These are phyloP conservation scores for Miamiensis avidus DNA, from an alignment of 169 alveolate genomes.

Conservation along the genomic window DNA sequence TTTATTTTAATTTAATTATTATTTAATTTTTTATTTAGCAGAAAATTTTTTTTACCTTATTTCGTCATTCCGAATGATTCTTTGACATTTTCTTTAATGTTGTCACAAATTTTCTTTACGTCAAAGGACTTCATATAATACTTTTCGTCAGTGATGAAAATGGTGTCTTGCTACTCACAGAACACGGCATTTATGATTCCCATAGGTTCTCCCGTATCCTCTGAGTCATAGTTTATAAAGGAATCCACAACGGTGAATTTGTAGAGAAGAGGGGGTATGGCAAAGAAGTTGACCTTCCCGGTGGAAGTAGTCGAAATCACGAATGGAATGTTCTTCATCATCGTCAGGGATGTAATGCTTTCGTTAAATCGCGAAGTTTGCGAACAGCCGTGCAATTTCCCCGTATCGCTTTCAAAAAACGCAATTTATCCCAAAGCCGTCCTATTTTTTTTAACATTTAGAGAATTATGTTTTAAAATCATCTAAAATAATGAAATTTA, in stretches of 20 bases:
- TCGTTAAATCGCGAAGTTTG: not conserved
- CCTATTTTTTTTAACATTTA: not conserved
- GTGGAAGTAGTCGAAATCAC: not conserved
- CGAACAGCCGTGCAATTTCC: conserved; percentile 9
- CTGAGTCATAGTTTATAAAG: not conserved
- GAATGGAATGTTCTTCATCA: not conserved
- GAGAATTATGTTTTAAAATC: not conserved
- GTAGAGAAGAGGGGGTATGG: conserved; percentile 6
- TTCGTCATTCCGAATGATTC: not conserved
- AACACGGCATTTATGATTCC: not conserved
- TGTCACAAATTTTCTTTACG: not conserved
- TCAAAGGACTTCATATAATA: not conserved
- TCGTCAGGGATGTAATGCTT: not conserved
- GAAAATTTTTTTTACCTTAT: not conserved
- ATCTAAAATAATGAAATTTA: not conserved
- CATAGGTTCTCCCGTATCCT: not conserved
- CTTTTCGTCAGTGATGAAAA: not conserved
- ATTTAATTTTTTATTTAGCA: too few species aligned
- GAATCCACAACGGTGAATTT: not conserved
- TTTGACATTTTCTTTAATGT: not conserved
- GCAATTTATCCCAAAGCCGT: conserved; percentile 2
- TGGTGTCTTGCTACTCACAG: not conserved
- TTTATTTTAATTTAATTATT: too few species aligned
- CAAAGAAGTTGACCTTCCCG: conserved; percentile 1
- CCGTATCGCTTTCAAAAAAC: conserved; percentile 19